Percentiles rank a stretch among this genome's conserved stretches.
Evolutionary conservation across 2,329 filamentous ascomycete species (phyloP).

Genomic region (Aureobasidium pullulans): DNA sequence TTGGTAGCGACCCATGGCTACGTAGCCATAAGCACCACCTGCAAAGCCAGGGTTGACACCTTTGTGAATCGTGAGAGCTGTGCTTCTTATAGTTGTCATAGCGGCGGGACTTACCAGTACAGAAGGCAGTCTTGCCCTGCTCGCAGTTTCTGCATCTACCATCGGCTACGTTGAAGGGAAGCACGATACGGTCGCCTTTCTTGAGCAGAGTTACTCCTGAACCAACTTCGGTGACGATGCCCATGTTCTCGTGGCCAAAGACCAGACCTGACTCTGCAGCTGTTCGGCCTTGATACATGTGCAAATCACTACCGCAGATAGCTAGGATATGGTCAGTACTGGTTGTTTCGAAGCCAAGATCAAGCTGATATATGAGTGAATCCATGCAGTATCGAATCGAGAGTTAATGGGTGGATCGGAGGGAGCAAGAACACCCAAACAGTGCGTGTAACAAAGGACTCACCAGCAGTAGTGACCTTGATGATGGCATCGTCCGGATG

Average conservation of each 20-base stretch:
- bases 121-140: constrained; percentile 57
- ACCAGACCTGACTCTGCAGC: constrained; percentile 55
- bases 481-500: constrained; percentile 60
- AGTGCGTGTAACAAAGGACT: not conserved
- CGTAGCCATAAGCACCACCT: constrained; percentile 52
- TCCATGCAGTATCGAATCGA: too few species aligned
- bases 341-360: too few species aligned
- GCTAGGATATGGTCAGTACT: constrained; percentile 3
- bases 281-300: constrained; percentile 61
- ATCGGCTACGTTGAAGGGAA: constrained; percentile 60
- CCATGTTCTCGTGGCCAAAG: constrained; percentile 58
- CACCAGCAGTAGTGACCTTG: constrained; percentile 56
- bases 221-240: constrained; percentile 49
- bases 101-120: constrained; percentile 40
- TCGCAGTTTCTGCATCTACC: constrained; percentile 58
- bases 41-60: constrained; percentile 52
- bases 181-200: constrained; percentile 56
- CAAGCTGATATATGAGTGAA: too few species aligned
- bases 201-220: constrained; percentile 53
- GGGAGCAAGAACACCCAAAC: too few species aligned
- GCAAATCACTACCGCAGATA: constrained; percentile 25
- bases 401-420: not conserved
- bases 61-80: not conserved
- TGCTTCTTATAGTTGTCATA: fast-evolving
- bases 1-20: constrained; percentile 42